Base-by-base conservation (phyloP, 106 monocot species). In the Posidonia australis region DNA sequence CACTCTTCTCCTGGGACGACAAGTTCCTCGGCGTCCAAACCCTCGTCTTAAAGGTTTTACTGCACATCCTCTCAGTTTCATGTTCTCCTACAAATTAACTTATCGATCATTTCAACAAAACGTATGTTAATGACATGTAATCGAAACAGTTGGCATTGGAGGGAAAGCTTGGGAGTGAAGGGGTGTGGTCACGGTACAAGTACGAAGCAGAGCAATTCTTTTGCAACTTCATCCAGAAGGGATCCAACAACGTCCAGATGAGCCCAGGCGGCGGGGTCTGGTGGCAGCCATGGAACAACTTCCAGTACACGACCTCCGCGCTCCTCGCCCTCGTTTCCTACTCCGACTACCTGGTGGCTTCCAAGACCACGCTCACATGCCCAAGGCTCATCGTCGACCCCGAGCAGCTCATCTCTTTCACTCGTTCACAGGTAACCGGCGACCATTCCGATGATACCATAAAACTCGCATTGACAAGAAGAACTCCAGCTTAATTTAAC, bases 1-100 rank as follows among this genome's bases (percentile, higher is more conserved):
- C 74, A 0, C 41, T 54, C 25, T 91, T 91, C 81, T 74, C 81
- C 3, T 91, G 86, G 90, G 86, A 91, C 36, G 83, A 91, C 71
- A 91, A 91, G 69, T 83, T 60, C 54, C 65, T 74, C 22, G 90
- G 90, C 9, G 86, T 64, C 29, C 90, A 91, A 58, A 54, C 67
- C 30, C 76, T 91, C 1, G 70, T 86, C 54, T 19, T 72, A 18
- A 78, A 78, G 74, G 82, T 77, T 7, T 5, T 18, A 55, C 26
- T 4, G 26, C 11, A 44, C 7, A 10, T 17, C 18, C 14, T n/a
- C 12, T 0, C 42, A 59, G 0, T 44, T 19, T 7, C 12, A 56
- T 69, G 36, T 16, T 36, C 2, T 7, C 36, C 5, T 36, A 4
- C 36, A 2, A 4, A 36, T 2, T 7, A 4, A 36, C 5, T 36